phyloP scores from a whole-genome alignment of 2,329 filamentous ascomycete genomes.

The Aspergillus sp. region DNA sequence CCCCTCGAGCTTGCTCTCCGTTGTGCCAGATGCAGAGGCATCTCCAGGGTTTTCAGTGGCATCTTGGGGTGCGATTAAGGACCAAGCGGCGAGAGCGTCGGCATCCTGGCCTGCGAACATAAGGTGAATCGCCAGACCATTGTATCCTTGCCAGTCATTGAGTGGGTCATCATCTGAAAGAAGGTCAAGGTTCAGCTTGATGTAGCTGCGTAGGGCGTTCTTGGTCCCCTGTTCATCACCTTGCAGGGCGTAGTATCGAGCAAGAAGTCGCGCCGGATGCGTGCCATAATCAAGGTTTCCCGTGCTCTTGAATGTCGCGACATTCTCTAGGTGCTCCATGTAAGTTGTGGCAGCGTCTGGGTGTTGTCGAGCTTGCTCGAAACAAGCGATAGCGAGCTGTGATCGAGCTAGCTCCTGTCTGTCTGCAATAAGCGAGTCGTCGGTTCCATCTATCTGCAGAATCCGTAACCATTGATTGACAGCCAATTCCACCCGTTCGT shows the following conservation, averaged over 20 bases:
- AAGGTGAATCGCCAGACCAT: constrained; percentile 15
- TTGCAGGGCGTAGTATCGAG: constrained; percentile 12
- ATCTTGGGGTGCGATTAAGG: constrained; percentile 17
- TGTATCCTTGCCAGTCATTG: constrained; percentile 26
- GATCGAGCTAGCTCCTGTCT: neutral
- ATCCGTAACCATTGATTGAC: constrained; percentile 9
- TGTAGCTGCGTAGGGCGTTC: constrained; percentile 10
- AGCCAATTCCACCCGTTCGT: constrained; percentile 5
- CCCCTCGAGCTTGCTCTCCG: neutral
- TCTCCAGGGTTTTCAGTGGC: neutral
- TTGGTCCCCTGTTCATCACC: constrained; percentile 16
- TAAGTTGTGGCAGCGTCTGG: neutral
- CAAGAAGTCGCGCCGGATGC: constrained; percentile 4
- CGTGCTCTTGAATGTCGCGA: neutral
- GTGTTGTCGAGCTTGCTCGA: constrained; percentile 4
- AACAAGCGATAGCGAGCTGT: constrained; percentile 9
- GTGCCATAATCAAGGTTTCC: neutral
- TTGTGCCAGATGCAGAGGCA: neutral
- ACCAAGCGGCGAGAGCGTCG: constrained; percentile 28
- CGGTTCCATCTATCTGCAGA: constrained; percentile 5
- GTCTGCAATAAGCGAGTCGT: neutral
- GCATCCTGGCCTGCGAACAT: constrained; percentile 21
- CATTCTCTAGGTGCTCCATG: constrained; percentile 5
- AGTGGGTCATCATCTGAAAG: constrained; percentile 25
- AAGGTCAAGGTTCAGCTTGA: constrained; percentile 24